Evolutionary conservation across 2,329 filamentous ascomycete species (phyloP), one percentile per base, ranked within the genome.

Genomic region (Paramyrothecium roridum): DNA sequence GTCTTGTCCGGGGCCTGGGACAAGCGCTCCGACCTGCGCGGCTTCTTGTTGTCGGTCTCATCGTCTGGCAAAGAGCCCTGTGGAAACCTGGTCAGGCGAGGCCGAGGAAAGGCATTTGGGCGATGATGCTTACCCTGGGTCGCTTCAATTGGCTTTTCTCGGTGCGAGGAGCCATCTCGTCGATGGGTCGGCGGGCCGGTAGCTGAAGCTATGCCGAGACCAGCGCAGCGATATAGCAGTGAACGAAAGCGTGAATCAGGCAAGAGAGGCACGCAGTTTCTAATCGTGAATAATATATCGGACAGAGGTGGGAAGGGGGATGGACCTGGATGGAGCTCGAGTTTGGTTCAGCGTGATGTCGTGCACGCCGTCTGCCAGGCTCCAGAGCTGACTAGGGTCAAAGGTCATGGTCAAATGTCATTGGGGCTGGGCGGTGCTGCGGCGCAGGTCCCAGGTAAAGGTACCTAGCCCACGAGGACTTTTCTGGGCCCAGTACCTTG

Each of bases 91-190:
- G 62, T 70, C 51, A 70, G 67, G 55, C 47, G 47, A 51, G 52
- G 51, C 56, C 10, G 33, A 49, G 46, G 57, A 56, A 57, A 52
- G 54, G 53, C 52, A 56, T 50, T 48, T 30, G 57, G 21, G 52
- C 54, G 56, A 63, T 58, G 70, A 59, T 57, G 78, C 83, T 70
- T 80, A 95, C 91, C 73, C 88, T 83, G 64, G 79, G 84, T 69
- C 91, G 87, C 80, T 96, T 96, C 77, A 95, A 85, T 76, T 90
- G 88, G 78, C 88, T 92, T 78, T 90, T 90, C 75, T 95, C 89
- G 62, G 74, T 71, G 65, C 79, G 76, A 73, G 85, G 80, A 73
- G 84, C 76, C 84, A 86, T 86, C 61, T 61, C 66, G 60, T 62
- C 61, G 56, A 65, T 62, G 53, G 54, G 53, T 53, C 51, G 52